A percentile compares a stretch with the other conserved stretches of the same genome.
Conservation (phyloP, 1,284 basidiomycete species). For the Phlebopus sp. region DNA sequence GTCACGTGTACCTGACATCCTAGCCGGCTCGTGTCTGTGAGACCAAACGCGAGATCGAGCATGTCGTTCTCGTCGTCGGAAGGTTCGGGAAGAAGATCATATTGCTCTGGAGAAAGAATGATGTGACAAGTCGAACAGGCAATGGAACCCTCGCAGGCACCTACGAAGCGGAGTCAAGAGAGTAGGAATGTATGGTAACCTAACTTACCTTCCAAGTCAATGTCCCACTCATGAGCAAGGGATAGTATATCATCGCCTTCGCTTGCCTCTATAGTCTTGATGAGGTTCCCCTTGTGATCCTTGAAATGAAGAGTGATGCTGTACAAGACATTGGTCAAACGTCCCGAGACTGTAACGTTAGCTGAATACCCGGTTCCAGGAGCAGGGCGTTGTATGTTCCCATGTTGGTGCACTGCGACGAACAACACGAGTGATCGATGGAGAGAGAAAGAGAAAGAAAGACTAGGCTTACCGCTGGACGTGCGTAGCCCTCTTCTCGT, state of each 20-base stretch:
- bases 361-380: conserved; percentile 58
- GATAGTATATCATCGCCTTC: conserved; percentile 92
- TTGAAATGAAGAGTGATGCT: conserved; percentile 90
- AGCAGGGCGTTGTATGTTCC: conserved; percentile 43
- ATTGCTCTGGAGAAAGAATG: conserved; percentile 80
- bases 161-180: conserved; percentile 38
- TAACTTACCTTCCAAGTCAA: conserved; percentile 88
- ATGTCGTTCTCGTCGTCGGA: conserved; percentile 98
- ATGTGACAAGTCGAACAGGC: conserved; percentile 99
- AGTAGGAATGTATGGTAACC: background rate
- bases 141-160: conserved; percentile 94
- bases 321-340: conserved; percentile 1
- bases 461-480: conserved; percentile 15
- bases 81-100: conserved; percentile 86
- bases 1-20: conserved; percentile 86
- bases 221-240: conserved; percentile 93
- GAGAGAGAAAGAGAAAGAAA: background rate
- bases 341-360: background rate
- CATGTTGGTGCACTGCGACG: conserved; percentile 35
- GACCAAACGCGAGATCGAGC: conserved; percentile 96
- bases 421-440: background rate
- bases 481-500: conserved; percentile 11
- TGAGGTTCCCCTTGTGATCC: conserved; percentile 78
- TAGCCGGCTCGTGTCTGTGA: conserved; percentile 88
- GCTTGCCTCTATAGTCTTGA: conserved; percentile 90